These are phyloP conservation scores for Ustilago shanxiensis DNA, from an alignment of 1,284 basidiomycete genomes.

Conservation along the genomic window DNA sequence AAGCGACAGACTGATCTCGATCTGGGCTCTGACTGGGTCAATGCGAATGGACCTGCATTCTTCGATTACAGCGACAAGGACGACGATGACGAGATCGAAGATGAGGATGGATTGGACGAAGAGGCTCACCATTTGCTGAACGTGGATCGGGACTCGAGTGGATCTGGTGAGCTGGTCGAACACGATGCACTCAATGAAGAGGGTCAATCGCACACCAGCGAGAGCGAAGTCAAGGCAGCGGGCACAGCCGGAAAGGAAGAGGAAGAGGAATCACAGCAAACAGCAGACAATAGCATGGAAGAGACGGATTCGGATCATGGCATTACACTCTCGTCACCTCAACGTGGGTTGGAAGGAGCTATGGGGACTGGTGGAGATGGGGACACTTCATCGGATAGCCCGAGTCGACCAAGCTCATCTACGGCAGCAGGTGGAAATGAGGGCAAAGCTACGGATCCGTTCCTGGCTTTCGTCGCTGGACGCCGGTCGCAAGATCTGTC, in stretches of 20 bases:
- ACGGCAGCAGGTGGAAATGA: neutral
- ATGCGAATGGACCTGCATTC: conserved; percentile 41
- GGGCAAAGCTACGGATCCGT: conserved; percentile 47
- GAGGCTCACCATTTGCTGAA: conserved; percentile 53
- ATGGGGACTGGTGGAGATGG: neutral
- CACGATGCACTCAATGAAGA: conserved; percentile 38
- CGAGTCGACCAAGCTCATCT: conserved; percentile 20
- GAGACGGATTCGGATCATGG: conserved; percentile 15
- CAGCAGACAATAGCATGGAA: conserved; percentile 43
- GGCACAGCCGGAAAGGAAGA: neutral
- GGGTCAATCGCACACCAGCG: conserved; percentile 4
- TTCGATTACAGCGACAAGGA: conserved; percentile 49
- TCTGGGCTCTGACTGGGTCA: conserved; percentile 36
- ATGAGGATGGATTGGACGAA: conserved; percentile 36
- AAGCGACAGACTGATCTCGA: conserved; percentile 29
- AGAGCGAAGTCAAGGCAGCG: conserved; percentile 5
- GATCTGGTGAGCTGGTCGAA: conserved; percentile 48
- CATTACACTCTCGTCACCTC: conserved; percentile 47
- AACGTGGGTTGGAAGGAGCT: conserved; percentile 24
- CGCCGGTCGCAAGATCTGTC: conserved; percentile 41
- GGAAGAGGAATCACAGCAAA: conserved; percentile 15
- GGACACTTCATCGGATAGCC: conserved; percentile 21
- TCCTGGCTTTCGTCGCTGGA: conserved; percentile 58
- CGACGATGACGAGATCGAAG: conserved; percentile 34
- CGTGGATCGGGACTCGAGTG: conserved; percentile 48